A percentile compares a stretch with the other conserved stretches of the same genome.
phyloP scores from a whole-genome alignment of 371 early-diverging fungal genomes.

The Dentiscutata heterogama region DNA sequence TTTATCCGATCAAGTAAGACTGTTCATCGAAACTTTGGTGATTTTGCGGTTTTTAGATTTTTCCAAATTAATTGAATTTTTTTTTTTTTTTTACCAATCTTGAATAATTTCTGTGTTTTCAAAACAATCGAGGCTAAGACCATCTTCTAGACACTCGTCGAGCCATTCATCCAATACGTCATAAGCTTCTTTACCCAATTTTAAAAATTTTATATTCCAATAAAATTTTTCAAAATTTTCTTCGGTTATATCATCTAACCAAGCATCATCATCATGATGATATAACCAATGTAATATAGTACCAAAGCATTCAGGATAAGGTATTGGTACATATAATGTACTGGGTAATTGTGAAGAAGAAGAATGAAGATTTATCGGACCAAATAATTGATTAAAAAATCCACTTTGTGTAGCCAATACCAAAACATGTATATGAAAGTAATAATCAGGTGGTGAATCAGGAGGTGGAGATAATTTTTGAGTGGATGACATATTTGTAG shows the following conservation, averaged over 20 bases:
- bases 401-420: constrained; percentile 32
- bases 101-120: too few relatives aligned
- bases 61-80: too few relatives aligned
- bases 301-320: constrained; percentile 33
- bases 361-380: not conserved
- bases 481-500: not conserved
- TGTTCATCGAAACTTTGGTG: too few relatives aligned
- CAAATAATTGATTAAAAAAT: constrained; percentile 35
- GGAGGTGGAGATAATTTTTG: not conserved
- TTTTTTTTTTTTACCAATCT: too few relatives aligned
- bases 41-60: too few relatives aligned
- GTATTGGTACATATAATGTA: constrained; percentile 18
- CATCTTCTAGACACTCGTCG: constrained; percentile 21
- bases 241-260: constrained; percentile 31
- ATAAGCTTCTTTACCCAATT: constrained; percentile 43
- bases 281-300: constrained; percentile 41
- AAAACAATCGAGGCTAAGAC: not conserved
- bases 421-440: constrained; percentile 13
- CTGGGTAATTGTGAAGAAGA: not conserved
- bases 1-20: too few relatives aligned
- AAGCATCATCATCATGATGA: constrained; percentile 39
- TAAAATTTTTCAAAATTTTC: constrained; percentile 37
- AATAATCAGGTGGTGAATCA: not conserved
- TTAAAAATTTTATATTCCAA: constrained; percentile 31
- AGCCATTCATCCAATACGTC: constrained; percentile 34